Percentiles rank a stretch among this genome's conserved stretches.
Evolutionary conservation across 371 early-diverging fungal species (phyloP).

Genomic region (Lichtheimia ramosa): DNA sequence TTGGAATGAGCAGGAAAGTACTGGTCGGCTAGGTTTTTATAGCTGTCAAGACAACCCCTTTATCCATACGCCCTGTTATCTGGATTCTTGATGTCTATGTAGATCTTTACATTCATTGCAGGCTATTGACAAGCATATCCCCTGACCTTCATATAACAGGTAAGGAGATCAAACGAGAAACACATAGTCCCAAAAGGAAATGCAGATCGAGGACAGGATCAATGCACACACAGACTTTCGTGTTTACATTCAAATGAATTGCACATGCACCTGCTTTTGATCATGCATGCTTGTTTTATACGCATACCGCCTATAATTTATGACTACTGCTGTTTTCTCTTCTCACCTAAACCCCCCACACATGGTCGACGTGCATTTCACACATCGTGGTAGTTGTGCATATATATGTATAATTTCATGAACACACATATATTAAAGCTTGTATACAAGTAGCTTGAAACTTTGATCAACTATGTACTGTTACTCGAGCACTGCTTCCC

Average conservation of each 20-base stretch:
- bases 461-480: too few relatives aligned
- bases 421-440: background rate
- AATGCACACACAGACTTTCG: constrained; percentile 10
- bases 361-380: constrained; percentile 79
- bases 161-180: constrained; percentile 13
- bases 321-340: constrained; percentile 42
- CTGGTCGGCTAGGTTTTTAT: background rate
- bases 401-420: constrained; percentile 12
- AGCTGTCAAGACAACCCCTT: background rate
- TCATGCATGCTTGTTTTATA: constrained; percentile 48
- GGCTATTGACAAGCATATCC: constrained; percentile 20
- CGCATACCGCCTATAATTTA: constrained; percentile 33
- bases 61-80: constrained; percentile 12
- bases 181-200: background rate
- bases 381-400: constrained; percentile 65
- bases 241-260: constrained; percentile 8
- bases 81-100: constrained; percentile 13
- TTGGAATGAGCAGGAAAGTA: background rate
- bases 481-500: too few relatives aligned
- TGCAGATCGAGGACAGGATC: background rate
- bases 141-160: constrained; percentile 22
- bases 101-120: constrained; percentile 15
- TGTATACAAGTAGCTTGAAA: too few relatives aligned
- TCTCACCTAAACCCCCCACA: constrained; percentile 73
- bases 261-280: constrained; percentile 66